Evolutionary conservation across 768 basidiomycete species (phyloP).

Genomic region (Pleurotus salmoneostramineus): DNA sequence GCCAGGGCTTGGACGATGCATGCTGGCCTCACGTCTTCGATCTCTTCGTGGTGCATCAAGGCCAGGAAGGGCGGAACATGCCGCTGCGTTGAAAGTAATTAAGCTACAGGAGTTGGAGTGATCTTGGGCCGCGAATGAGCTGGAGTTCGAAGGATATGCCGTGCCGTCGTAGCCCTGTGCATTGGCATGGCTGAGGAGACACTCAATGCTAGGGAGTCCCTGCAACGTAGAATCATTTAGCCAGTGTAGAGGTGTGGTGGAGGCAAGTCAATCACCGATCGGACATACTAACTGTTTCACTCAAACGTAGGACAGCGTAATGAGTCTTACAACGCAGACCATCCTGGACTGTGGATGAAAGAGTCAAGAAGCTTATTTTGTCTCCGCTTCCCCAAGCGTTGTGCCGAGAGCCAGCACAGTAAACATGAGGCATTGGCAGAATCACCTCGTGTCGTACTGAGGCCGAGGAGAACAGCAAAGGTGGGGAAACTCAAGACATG

Average conservation of each 20-base stretch:
- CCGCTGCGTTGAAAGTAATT: slow-evolving; percentile 15
- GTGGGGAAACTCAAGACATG: not conserved
- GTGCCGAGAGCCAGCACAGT: not conserved
- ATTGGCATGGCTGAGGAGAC: too few relatives aligned
- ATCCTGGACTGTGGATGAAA: not conserved
- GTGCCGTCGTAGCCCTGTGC: not conserved
- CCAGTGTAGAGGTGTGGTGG: not conserved
- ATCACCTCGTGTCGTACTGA: not conserved
- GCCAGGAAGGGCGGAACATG: slow-evolving; percentile 38
- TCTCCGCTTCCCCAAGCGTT: not conserved
- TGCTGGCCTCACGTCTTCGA: slow-evolving; percentile 38
- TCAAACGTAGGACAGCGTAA: too few relatives aligned
- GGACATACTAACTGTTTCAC: too few relatives aligned
- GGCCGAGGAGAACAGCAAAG: not conserved
- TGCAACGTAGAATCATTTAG: too few relatives aligned
- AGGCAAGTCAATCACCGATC: too few relatives aligned
- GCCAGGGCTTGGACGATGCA: slow-evolving; percentile 19
- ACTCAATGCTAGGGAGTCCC: too few relatives aligned
- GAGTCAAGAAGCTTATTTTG: not conserved
- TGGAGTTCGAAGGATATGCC: not conserved
- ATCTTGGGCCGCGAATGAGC: slow-evolving; percentile 8
- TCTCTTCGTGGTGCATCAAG: slow-evolving; percentile 23
- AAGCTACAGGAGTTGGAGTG: slow-evolving; percentile 5
- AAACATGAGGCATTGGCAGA: not conserved
- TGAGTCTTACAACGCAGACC: too few relatives aligned